Evolutionary conservation across 1,139 yeast genomes (phyloP).

Genomic region (Debaryomycetaceae sp.): DNA sequence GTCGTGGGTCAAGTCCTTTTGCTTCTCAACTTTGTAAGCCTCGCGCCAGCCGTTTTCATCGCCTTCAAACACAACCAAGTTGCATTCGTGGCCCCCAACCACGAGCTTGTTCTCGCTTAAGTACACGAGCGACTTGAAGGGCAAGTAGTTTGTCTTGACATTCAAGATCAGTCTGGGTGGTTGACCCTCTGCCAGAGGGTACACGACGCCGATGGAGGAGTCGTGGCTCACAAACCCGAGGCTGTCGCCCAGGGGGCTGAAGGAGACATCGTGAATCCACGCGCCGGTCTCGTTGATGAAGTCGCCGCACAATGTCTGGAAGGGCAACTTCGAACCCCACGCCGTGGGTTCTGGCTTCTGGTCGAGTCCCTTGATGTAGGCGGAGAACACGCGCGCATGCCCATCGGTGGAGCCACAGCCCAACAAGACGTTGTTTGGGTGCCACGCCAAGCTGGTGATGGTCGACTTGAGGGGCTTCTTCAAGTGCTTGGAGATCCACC

Average conservation of each 20-base stretch:
- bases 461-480: conserved; percentile 91
- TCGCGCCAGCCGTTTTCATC: conserved; percentile 65
- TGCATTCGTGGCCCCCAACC: conserved; percentile 92
- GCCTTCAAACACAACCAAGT: conserved; percentile 82
- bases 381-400: conserved; percentile 90
- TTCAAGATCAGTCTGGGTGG: conserved; percentile 37
- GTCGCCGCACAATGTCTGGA: conserved; percentile 90
- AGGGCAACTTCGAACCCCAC: conserved; percentile 96
- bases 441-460: conserved; percentile 85
- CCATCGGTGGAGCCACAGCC: conserved; percentile 96
- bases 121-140: conserved; percentile 75
- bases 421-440: conserved; percentile 83
- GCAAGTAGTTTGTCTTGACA: conserved; percentile 71
- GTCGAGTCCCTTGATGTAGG: conserved; percentile 86
- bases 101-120: conserved; percentile 60
- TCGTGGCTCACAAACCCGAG: conserved; percentile 80
- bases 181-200: conserved; percentile 70
- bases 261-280: conserved; percentile 90
- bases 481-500: conserved; percentile 99
- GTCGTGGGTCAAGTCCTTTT: conserved; percentile 41
- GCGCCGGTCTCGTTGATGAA: conserved; percentile 72
- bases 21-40: conserved; percentile 57
- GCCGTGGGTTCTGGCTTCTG: conserved; percentile 73
- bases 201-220: conserved; percentile 69
- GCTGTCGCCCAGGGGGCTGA: conserved; percentile 75